Evolutionary conservation across 495 filamentous ascomycete genomes (phyloP).

Genomic region (Talaromyces proteolyticus): DNA sequence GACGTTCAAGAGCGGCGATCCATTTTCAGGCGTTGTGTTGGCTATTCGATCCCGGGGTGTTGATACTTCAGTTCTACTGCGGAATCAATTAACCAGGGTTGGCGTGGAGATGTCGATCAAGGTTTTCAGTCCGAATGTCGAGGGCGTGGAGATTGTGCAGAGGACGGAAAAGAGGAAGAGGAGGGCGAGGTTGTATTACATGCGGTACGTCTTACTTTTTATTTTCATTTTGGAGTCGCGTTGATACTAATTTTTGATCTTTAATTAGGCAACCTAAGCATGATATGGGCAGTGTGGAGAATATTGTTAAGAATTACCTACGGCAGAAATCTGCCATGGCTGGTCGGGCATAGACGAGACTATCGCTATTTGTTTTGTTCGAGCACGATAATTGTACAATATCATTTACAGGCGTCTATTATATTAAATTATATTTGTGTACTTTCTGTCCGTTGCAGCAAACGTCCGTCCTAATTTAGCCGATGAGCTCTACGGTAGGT

Average conservation of each 20-base stretch:
- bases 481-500: too few relatives aligned
- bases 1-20: constrained; percentile 74
- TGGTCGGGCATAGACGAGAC: constrained; percentile 11
- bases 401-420: background rate
- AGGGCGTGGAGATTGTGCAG: constrained; percentile 92
- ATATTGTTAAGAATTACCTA: constrained; percentile 63
- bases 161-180: constrained; percentile 74
- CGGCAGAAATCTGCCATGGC: constrained; percentile 50
- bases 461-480: too few relatives aligned
- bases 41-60: constrained; percentile 78
- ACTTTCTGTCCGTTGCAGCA: too few relatives aligned
- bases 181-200: constrained; percentile 84
- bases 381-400: background rate
- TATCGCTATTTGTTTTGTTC: background rate
- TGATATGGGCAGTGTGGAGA: constrained; percentile 65
- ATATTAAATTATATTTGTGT: too few relatives aligned
- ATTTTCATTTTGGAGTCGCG: constrained; percentile 16
- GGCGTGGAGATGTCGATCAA: constrained; percentile 99
- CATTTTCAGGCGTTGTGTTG: constrained; percentile 82
- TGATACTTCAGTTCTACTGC: constrained; percentile 78
- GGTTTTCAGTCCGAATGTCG: constrained; percentile 81
- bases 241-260: constrained; percentile 21
- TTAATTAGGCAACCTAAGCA: constrained; percentile 55
- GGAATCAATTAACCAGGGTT: constrained; percentile 73
- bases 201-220: constrained; percentile 61